Percentiles rank a stretch among this genome's conserved stretches.
Conservation (phyloP, 1,139 yeast genomes). For the Saccharomycopsis hybrid region DNA sequence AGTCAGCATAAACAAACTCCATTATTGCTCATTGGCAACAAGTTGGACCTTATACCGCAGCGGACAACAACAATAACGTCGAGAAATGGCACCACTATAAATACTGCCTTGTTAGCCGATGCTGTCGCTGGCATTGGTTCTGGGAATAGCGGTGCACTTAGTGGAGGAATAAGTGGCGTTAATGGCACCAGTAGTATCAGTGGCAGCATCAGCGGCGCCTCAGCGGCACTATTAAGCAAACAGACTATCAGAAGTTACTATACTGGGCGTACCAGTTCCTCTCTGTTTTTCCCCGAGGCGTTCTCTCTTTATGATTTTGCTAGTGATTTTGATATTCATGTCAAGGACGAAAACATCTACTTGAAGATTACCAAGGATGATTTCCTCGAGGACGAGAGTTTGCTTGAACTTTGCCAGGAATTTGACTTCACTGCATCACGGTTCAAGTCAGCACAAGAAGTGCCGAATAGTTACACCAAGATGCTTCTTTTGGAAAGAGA, state of each 20-base stretch:
- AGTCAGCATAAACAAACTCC: slow-evolving; percentile 2
- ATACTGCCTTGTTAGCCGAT: not conserved
- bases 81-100: not conserved
- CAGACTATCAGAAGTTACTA: not conserved
- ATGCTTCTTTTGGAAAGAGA: slow-evolving; percentile 7
- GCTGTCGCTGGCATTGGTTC: not conserved
- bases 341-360: slow-evolving; percentile 1
- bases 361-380: slow-evolving; percentile 1
- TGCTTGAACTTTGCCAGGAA: not conserved
- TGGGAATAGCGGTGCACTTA: not conserved
- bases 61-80: not conserved
- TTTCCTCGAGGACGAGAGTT: not conserved
- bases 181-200: not conserved
- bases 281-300: not conserved
- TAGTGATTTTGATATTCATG: slow-evolving; percentile 2
- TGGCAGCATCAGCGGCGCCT: not conserved
- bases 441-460: not conserved
- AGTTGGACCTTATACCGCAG: slow-evolving; percentile 6
- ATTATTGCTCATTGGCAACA: slow-evolving; percentile 14
- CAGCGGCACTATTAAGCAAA: not conserved
- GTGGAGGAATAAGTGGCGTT: too few relatives aligned
- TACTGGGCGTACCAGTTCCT: not conserved
- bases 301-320: slow-evolving; percentile 10
- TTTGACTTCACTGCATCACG: not conserved
- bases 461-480: not conserved